Percentiles rank a stretch among this genome's conserved stretches.
phyloP scores from a whole-genome alignment of 805 yeast species.

The Starmerella riodocensis region DNA sequence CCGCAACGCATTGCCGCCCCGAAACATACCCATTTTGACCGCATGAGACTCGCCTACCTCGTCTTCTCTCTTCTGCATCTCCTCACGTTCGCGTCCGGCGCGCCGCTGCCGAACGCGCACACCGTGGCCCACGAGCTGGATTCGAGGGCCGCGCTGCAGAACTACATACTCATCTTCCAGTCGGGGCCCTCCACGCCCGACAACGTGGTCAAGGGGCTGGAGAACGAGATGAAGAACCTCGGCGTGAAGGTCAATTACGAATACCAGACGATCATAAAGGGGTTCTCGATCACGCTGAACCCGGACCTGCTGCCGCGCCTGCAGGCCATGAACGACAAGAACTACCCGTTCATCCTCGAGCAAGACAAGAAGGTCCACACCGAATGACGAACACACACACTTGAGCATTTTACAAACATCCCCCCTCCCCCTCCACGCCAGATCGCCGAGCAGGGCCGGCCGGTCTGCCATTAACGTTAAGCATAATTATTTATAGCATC shows the following conservation, averaged over 20 bases:
- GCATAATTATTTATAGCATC: not conserved
- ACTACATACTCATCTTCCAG: constrained; percentile 25
- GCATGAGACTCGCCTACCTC: too few species aligned
- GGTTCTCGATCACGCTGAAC: constrained; percentile 35
- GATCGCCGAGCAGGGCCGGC: too few species aligned
- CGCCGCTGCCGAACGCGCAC: not conserved
- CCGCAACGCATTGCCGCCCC: too few species aligned
- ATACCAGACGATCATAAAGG: constrained; percentile 35
- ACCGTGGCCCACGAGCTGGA: not conserved
- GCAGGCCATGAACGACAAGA: constrained; percentile 17
- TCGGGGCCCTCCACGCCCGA: constrained; percentile 26
- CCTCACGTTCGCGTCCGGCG: too few species aligned
- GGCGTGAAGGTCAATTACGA: constrained; percentile 39
- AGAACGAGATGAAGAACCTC: constrained; percentile 26
- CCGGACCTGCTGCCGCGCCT: constrained; percentile 21
- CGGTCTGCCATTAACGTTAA: too few species aligned
- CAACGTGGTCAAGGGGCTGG: constrained; percentile 27
- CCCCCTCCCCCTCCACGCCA: not conserved
- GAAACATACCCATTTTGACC: too few species aligned
- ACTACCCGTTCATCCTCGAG: constrained; percentile 35
- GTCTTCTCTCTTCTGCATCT: too few species aligned
- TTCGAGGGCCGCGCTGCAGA: constrained; percentile 1
- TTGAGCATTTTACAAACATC: not conserved
- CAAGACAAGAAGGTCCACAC: constrained; percentile 30
- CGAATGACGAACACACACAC: not conserved